Percentiles rank a stretch among this genome's conserved stretches.
Evolutionary conservation across 208 protist species (phyloP).

Genomic region (Crithidia mellificae): DNA sequence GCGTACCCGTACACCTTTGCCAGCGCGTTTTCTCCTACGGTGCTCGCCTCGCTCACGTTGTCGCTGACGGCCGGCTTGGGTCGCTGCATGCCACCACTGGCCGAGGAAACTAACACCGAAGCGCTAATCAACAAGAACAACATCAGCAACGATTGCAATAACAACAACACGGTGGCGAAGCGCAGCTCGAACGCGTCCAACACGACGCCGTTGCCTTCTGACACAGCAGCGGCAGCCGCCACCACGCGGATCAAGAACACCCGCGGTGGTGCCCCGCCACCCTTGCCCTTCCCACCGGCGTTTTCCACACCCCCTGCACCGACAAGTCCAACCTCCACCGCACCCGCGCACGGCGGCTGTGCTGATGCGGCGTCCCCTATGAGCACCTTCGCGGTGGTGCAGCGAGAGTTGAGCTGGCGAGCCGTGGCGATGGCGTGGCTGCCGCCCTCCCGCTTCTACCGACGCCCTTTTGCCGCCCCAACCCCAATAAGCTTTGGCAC

Average conservation of each 20-base stretch:
- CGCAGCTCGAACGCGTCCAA: too few relatives aligned
- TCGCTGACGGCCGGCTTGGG: constrained; percentile 5
- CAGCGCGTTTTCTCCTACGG: neutral
- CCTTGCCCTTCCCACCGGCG: too few relatives aligned
- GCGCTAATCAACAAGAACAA: neutral
- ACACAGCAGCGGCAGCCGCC: neutral
- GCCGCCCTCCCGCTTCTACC: constrained; percentile 8
- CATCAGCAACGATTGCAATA: neutral
- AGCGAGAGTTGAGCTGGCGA: constrained; percentile 1
- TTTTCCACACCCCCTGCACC: too few relatives aligned
- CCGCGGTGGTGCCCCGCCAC: neutral
- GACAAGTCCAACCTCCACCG: neutral
- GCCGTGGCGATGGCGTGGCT: constrained; percentile 4
- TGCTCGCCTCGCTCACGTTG: neutral
- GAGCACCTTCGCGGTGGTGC: neutral
- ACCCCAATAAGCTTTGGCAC: neutral
- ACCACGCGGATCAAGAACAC: neutral
- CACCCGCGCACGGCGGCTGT: neutral
- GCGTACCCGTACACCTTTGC: constrained; percentile 13
- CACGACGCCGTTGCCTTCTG: neutral
- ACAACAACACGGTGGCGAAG: too few relatives aligned
- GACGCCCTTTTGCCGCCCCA: neutral
- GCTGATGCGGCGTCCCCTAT: too few relatives aligned
- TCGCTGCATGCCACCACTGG: neutral
- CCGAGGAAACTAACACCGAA: neutral